A percentile compares a stretch with the other conserved stretches of the same genome.
Evolutionary conservation across 2,329 filamentous ascomycete genomes (phyloP).

Genomic region (Periconia sp.): DNA sequence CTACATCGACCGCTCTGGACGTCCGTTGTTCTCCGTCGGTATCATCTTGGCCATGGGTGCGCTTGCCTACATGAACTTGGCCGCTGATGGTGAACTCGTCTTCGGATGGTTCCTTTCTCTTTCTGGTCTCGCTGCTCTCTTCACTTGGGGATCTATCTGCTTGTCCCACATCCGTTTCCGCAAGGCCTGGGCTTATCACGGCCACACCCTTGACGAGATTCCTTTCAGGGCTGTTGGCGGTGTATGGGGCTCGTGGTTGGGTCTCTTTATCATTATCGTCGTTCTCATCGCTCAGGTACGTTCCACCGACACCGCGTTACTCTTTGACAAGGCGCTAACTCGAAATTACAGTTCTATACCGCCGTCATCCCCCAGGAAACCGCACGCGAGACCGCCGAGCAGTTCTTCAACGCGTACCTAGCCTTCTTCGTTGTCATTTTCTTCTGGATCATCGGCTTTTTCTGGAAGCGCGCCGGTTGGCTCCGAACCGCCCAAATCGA

Average conservation of each 20-base stretch:
- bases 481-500: conserved; percentile 63
- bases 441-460: conserved; percentile 53
- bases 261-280: conserved; percentile 43
- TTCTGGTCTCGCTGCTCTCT: conserved; percentile 71
- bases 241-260: conserved; percentile 44
- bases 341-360: conserved; percentile 42
- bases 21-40: conserved; percentile 73
- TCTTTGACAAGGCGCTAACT: conserved; percentile 5
- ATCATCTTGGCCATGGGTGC: conserved; percentile 70
- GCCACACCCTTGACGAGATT: conserved; percentile 47
- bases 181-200: conserved; percentile 44
- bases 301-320: background rate
- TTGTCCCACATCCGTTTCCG: conserved; percentile 90
- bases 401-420: conserved; percentile 53
- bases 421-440: conserved; percentile 48
- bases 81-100: conserved; percentile 51
- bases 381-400: conserved; percentile 36
- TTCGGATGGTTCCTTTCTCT: conserved; percentile 76
- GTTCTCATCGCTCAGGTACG: conserved; percentile 44
- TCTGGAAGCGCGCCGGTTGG: conserved; percentile 68
- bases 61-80: conserved; percentile 67
- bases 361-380: conserved; percentile 35
- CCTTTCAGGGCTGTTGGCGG: conserved; percentile 47
- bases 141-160: conserved; percentile 84
- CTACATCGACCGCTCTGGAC: conserved; percentile 81